phyloP scores from a whole-genome alignment of 2,329 filamentous ascomycete genomes.

The Raffaelea deltoideospora region DNA sequence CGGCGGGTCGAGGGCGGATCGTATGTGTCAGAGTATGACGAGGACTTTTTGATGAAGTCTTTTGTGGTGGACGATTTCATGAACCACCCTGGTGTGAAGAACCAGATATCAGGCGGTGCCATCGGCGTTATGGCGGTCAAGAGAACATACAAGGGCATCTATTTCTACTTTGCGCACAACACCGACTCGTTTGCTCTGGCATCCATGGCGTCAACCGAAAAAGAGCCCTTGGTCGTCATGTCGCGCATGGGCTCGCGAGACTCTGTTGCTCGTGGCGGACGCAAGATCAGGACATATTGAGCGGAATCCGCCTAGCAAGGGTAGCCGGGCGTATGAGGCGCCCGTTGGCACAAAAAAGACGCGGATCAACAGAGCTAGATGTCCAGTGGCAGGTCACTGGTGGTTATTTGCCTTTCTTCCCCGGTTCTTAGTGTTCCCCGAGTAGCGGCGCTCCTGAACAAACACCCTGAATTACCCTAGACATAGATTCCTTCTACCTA shows the following conservation, averaged over 20 bases:
- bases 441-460: too few species aligned
- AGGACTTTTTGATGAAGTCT: slow-evolving; percentile 55
- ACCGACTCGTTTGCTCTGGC: slow-evolving; percentile 80
- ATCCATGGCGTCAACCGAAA: slow-evolving; percentile 71
- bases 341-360: too few species aligned
- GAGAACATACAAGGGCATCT: slow-evolving; percentile 59
- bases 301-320: too few species aligned
- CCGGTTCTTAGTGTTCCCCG: too few species aligned
- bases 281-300: slow-evolving; percentile 25
- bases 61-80: slow-evolving; percentile 89
- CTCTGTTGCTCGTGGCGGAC: slow-evolving; percentile 21
- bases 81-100: slow-evolving; percentile 69
- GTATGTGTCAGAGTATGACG: slow-evolving; percentile 55
- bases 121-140: slow-evolving; percentile 89
- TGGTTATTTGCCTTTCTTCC: too few species aligned
- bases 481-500: too few species aligned
- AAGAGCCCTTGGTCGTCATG: slow-evolving; percentile 69
- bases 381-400: too few species aligned
- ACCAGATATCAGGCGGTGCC: slow-evolving; percentile 68
- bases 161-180: slow-evolving; percentile 90
- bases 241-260: slow-evolving; percentile 42
- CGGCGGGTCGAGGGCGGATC: slow-evolving; percentile 43
- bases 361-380: too few species aligned
- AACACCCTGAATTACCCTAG: too few species aligned
- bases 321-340: too few species aligned